Evolutionary conservation across 2,329 filamentous ascomycete species (phyloP), one percentile per base, ranked within the genome.

Genomic region (Sporothrix brunneoviolacea): DNA sequence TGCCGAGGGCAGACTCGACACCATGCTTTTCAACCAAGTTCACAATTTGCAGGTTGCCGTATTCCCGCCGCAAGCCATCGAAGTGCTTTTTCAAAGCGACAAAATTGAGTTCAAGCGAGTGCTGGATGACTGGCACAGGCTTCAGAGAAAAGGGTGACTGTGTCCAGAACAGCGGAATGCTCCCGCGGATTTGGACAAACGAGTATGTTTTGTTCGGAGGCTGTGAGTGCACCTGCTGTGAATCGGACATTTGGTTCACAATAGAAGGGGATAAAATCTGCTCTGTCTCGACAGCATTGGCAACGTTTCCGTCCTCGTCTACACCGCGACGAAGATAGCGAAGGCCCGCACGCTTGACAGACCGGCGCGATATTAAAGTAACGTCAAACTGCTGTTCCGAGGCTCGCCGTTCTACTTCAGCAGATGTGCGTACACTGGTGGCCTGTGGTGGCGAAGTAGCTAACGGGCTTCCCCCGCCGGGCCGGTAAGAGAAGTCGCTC

Each of bases 141-240:
- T 95, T 96, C 58, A 97, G 80, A 9, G 89, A 90, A 65, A 95
- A 97, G 0, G 91, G 91, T 0, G 87, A 89, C 62, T 98, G 93
- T 0, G 91, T 94, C 64, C 96, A 98, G 71, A 93, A 97, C 0
- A 97, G 68, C 0, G 93, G 93, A 56, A 97, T 95, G 19, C 91
- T 96, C 7, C 91, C 91, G 56, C 93, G 80, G 21, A 90, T 74
- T 64, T 98, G 93, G 4, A 94, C 71, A 59, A 95, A 94, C 0
- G 90, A 95, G 64, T 88, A 87, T 2, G 84, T 74, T 57, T 81
- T 88, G 2, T 67, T 71, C 0, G 74, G 68, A 2, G 48, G 45
- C 6, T 30, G 42, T 12, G 35, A 16, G 18, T 36, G 40, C 8
- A 28, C 24, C 6, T 39, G 35, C 0, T 75, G 63, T 16, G 82